Conservation (phyloP, 108 stramenopile genomes). For the Cyclotella cryptica region DNA sequence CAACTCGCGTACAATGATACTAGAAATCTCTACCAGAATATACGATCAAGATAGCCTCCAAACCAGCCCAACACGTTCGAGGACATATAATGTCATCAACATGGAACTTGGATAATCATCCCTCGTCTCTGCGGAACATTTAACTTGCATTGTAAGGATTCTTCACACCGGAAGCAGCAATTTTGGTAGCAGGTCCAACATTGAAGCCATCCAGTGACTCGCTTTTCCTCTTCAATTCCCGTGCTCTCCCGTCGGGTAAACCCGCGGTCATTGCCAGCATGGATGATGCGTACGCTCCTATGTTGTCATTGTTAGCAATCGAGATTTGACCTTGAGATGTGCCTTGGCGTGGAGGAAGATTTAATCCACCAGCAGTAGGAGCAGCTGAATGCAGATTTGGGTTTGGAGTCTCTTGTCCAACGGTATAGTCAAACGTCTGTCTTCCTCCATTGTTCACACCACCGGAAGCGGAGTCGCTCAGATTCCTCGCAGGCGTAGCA, state of each 20-base stretch:
- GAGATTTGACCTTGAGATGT: constrained; percentile 36
- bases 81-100: too few species aligned
- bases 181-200: not conserved
- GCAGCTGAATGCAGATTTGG: not conserved
- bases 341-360: constrained; percentile 36
- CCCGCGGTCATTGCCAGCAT: constrained; percentile 4
- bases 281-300: not conserved
- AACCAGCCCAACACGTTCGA: not conserved
- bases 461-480: not conserved
- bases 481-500: not conserved
- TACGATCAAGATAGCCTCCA: not conserved
- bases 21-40: too few species aligned
- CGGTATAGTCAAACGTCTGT: not conserved
- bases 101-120: too few species aligned
- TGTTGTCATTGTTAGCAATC: not conserved
- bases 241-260: not conserved
- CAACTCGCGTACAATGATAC: too few species aligned
- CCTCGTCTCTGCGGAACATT: too few species aligned
- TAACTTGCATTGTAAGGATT: constrained; percentile 48
- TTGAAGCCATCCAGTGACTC: constrained; percentile 13
- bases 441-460: not conserved
- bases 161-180: constrained; percentile 16
- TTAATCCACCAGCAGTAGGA: constrained; percentile 10
- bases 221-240: constrained; percentile 41
- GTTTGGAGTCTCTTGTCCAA: constrained; percentile 21